Evolutionary conservation across 2,329 filamentous ascomycete genomes (phyloP), one percentile per base, ranked within the genome.

Genomic region (Reticulascus tulasneorum): DNA sequence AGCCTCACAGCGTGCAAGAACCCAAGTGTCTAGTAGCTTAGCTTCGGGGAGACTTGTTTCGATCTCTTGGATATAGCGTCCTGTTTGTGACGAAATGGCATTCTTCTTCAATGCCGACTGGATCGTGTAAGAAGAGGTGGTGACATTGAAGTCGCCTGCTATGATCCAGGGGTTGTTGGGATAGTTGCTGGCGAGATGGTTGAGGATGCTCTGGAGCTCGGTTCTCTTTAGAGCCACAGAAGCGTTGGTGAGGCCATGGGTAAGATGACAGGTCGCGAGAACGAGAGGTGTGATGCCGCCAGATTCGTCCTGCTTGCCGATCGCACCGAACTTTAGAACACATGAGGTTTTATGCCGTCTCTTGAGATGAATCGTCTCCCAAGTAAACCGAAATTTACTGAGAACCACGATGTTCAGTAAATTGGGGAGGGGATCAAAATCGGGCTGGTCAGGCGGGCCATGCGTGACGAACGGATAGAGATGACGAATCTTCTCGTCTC

Each of bases 91-190:
- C 0, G 75, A 75, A n/a, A 84, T 71, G 6, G 63, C 56, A n/a
- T 71, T 69, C 34, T 63, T 69, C 37, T 67, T 64, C 2, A 74
- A 45, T 1, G 79, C 76, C 5, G 62, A 58, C 9, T 72, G 60
- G 22, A 84, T 70, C 0, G 77, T 75, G 34, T 66, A 64, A 2
- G 63, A 58, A 1, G 80, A 84, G 1, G 78, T 81, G 7, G 72
- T 63, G 17, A 84, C 60, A 47, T 84, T 84, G 52, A 83, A 79
- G 49, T 84, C 79, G 4, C 81, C 81, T 0, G 74, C 73, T 15
- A 85, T 47, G 5, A 83, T 59, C 63, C 71, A 77, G 5, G 75
- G 65, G 23, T 69, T 64, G 0, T 54, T 36, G 2, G 57, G 44
- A 29, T 75, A 71, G 0, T 56, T 47, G 2, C 43, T 46, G 1